Percentiles rank a stretch among this genome's conserved stretches.
phyloP scores from a whole-genome alignment of 352 stramenopile species.

The Globisporangium polare region DNA sequence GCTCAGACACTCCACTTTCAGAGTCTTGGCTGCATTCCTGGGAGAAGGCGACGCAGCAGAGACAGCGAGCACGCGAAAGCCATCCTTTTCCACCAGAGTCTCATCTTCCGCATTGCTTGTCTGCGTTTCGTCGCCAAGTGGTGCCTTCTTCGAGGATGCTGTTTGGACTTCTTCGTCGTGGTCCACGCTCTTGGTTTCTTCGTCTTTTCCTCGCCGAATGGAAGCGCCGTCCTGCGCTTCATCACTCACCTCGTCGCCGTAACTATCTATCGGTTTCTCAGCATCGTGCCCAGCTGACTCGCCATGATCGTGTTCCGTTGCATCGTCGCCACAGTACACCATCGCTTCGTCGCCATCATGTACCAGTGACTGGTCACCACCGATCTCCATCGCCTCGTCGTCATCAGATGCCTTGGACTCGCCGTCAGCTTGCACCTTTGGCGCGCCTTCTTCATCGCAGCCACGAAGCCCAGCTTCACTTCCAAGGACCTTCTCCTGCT shows the following conservation, averaged over 20 bases:
- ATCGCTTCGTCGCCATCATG: background rate
- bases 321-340: no score
- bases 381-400: background rate
- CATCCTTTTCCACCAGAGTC: background rate
- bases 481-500: background rate
- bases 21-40: slow-evolving; percentile 17
- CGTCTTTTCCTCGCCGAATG: background rate
- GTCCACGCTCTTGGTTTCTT: background rate
- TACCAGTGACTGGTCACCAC: background rate
- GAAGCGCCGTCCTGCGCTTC: background rate
- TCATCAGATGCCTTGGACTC: background rate
- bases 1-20: slow-evolving; percentile 6
- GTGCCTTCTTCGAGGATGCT: background rate
- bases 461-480: background rate
- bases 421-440: background rate
- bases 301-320: background rate
- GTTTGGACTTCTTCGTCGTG: background rate
- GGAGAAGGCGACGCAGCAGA: background rate
- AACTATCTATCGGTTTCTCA: background rate
- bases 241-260: background rate
- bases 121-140: background rate
- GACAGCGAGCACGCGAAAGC: background rate
- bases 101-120: background rate
- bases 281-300: background rate
- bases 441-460: background rate